phyloP scores from a whole-genome alignment of 345 rosid genomes.

The Acer campestre region DNA sequence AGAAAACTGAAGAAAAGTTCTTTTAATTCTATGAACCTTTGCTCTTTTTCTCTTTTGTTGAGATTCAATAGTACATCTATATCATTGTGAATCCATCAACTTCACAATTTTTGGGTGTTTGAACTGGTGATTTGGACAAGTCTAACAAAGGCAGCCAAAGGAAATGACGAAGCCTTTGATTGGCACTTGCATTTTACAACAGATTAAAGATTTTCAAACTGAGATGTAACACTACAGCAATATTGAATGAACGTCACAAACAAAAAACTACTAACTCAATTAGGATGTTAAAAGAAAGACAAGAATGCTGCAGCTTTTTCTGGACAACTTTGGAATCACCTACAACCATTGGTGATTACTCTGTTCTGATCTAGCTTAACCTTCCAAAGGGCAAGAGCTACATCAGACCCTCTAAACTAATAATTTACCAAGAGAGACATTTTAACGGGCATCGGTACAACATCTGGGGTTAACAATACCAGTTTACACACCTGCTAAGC shows the following conservation, averaged over 20 bases:
- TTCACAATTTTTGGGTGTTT: neutral
- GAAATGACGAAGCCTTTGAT: neutral
- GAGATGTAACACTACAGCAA: neutral
- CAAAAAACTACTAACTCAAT: neutral
- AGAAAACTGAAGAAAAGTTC: neutral
- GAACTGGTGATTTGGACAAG: conserved; percentile 5
- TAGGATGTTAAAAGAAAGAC: neutral
- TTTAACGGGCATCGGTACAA: neutral
- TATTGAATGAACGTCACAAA: neutral
- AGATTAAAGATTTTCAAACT: neutral
- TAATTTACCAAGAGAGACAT: neutral
- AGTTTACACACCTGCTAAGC: neutral
- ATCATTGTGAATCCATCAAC: neutral
- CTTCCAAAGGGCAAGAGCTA: neutral
- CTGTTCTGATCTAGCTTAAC: neutral
- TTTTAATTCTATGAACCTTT: neutral
- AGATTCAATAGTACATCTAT: neutral
- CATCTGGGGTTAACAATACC: neutral
- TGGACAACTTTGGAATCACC: neutral
- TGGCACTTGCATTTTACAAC: neutral
- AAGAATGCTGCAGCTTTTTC: neutral
- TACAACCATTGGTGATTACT: neutral
- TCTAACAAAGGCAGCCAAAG: neutral
- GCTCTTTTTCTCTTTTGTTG: neutral
- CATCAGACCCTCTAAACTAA: neutral